Percentiles rank a stretch among this genome's conserved stretches.
These are phyloP conservation scores for Trypanosoma theileri DNA, from an alignment of 208 protist species.

Conservation along the genomic window DNA sequence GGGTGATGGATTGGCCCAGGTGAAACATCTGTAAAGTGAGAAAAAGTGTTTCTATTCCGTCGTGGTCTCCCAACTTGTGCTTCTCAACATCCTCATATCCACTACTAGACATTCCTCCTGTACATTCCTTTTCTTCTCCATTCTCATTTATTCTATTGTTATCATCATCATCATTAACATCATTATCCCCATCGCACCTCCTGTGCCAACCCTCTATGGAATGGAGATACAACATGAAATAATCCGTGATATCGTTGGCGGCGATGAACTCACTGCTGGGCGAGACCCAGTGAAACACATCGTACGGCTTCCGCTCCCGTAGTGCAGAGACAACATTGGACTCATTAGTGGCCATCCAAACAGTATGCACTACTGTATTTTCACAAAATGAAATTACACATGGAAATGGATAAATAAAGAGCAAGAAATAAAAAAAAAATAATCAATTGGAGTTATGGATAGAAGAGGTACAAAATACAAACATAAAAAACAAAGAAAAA, in stretches of 20 bases:
- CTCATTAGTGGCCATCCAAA: conserved; percentile 32
- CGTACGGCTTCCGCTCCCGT: conserved; percentile 21
- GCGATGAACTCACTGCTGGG: conserved; percentile 34
- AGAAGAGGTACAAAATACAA: background rate
- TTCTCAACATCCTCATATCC: background rate
- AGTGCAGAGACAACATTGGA: conserved; percentile 13
- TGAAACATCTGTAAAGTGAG: conserved; percentile 61
- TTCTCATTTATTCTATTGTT: background rate
- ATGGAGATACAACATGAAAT: conserved; percentile 25
- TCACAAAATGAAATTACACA: background rate
- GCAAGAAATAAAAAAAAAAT: background rate
- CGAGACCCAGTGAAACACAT: conserved; percentile 28
- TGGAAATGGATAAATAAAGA: conserved; percentile 8
- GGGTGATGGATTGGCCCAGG: conserved; percentile 58
- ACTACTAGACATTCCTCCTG: too few relatives aligned
- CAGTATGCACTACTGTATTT: background rate
- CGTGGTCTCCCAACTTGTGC: background rate
- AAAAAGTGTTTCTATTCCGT: conserved; percentile 22
- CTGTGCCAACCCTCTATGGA: conserved; percentile 9
- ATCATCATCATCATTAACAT: conserved; percentile 7
- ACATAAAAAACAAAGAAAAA: too few relatives aligned
- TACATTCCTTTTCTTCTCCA: background rate
- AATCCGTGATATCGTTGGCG: conserved; percentile 34
- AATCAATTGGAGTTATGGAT: background rate
- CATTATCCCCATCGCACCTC: conserved; percentile 1